phyloP scores from a whole-genome alignment of 306 rosid species.

The Morella rubra region DNA sequence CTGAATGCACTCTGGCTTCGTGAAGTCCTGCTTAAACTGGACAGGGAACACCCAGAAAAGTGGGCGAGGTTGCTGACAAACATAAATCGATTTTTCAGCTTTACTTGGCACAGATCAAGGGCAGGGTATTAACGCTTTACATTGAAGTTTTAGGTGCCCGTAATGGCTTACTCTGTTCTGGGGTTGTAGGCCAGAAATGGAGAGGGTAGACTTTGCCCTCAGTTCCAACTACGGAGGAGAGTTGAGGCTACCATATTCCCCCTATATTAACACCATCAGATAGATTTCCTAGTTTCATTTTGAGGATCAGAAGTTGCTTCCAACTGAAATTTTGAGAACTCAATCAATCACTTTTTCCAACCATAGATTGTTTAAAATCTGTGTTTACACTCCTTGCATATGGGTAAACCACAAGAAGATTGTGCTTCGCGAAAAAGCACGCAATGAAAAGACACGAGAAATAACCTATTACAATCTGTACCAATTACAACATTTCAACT shows the following conservation, averaged over 20 bases:
- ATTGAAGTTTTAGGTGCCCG: too few species aligned
- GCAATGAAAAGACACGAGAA: not conserved
- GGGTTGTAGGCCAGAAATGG: not conserved
- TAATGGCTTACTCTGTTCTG: too few species aligned
- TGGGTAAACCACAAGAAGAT: not conserved
- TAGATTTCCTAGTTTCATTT: not conserved
- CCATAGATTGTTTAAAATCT: not conserved
- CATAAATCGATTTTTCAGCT: too few species aligned
- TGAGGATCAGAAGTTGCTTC: not conserved
- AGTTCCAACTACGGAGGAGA: not conserved
- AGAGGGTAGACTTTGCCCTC: not conserved
- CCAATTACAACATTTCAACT: constrained; percentile 2
- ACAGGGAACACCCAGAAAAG: too few species aligned
- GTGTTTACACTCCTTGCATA: not conserved
- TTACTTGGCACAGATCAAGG: too few species aligned
- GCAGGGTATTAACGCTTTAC: too few species aligned
- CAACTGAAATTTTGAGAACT: not conserved
- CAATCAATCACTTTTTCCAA: not conserved
- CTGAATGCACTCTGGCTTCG: too few species aligned
- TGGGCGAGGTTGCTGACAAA: too few species aligned
- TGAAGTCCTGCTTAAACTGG: too few species aligned
- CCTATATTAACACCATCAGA: not conserved
- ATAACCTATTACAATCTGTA: constrained; percentile 2
- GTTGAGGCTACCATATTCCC: not conserved
- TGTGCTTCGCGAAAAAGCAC: constrained; percentile 11